phyloP scores from a whole-genome alignment of 2,329 filamentous ascomycete genomes.

The Diaporthe destruens region DNA sequence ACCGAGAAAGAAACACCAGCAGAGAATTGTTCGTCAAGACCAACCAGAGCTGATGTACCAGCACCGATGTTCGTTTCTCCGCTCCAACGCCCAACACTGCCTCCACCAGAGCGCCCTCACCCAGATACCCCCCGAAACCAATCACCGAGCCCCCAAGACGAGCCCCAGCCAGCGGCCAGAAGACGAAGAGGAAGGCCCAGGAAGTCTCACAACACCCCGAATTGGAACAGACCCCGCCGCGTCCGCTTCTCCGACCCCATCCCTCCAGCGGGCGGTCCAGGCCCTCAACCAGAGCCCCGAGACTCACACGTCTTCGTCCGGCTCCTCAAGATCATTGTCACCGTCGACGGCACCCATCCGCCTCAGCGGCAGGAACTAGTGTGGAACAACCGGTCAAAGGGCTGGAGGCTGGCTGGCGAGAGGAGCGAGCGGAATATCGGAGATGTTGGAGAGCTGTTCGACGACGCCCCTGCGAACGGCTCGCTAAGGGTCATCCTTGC shows the following conservation, averaged over 20 bases:
- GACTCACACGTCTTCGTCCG: slow-evolving; percentile 18
- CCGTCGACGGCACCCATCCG: not conserved
- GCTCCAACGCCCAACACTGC: not conserved
- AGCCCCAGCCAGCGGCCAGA: not conserved
- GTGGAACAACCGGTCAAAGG: slow-evolving; percentile 16
- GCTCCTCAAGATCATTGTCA: not conserved
- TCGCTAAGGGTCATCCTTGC: not conserved
- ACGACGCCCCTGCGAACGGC: not conserved
- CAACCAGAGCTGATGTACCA: not conserved
- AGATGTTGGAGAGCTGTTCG: not conserved
- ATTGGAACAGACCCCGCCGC: slow-evolving; percentile 6
- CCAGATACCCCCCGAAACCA: not conserved
- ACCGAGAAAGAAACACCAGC: not conserved
- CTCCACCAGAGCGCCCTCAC: too few relatives aligned
- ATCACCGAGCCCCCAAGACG: too few relatives aligned
- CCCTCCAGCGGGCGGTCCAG: not conserved
- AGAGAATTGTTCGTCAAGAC: too few relatives aligned
- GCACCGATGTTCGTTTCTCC: not conserved
- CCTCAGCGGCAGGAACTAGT: not conserved
- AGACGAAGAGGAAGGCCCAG: not conserved
- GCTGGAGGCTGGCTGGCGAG: not conserved
- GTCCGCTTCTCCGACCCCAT: slow-evolving; percentile 23
- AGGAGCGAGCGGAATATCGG: slow-evolving; percentile 6
- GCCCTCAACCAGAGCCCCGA: not conserved
- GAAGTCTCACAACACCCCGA: slow-evolving; percentile 6